These are phyloP conservation scores for Sechiopsis laciniata DNA, from an alignment of 306 rosid species.

Conservation along the genomic window DNA sequence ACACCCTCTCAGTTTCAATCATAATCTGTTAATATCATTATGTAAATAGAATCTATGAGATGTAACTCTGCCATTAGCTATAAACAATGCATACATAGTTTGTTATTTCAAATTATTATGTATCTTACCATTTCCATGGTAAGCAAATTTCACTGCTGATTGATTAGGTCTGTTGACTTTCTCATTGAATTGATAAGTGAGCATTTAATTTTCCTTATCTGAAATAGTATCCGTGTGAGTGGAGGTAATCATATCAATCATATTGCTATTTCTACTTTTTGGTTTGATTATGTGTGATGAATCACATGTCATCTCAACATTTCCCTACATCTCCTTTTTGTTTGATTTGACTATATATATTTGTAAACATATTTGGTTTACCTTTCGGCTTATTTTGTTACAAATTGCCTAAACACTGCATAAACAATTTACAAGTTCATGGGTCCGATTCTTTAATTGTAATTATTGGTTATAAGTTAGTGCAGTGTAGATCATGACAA, in stretches of 20 bases:
- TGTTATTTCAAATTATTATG: background rate
- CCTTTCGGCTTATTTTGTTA: background rate
- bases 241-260: constrained; percentile 28
- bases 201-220: constrained; percentile 5
- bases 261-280: constrained; percentile 10
- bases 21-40: background rate
- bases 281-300: constrained; percentile 9
- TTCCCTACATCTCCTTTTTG: constrained; percentile 8
- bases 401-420: background rate
- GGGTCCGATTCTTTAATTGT: background rate
- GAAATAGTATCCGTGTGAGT: constrained; percentile 32
- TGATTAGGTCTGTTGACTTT: constrained; percentile 23
- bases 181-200: constrained; percentile 5
- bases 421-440: background rate
- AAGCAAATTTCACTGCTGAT: too few species aligned
- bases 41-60: background rate
- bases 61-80: background rate
- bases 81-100: background rate
- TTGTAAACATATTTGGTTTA: background rate
- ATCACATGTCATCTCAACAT: constrained; percentile 18
- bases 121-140: background rate
- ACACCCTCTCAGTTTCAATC: background rate
- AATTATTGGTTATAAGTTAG: constrained; percentile 16
- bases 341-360: constrained; percentile 10
- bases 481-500: constrained; percentile 10